phyloP scores from a whole-genome alignment of 1,284 basidiomycete genomes.

The Gymnopus androsaceus region DNA sequence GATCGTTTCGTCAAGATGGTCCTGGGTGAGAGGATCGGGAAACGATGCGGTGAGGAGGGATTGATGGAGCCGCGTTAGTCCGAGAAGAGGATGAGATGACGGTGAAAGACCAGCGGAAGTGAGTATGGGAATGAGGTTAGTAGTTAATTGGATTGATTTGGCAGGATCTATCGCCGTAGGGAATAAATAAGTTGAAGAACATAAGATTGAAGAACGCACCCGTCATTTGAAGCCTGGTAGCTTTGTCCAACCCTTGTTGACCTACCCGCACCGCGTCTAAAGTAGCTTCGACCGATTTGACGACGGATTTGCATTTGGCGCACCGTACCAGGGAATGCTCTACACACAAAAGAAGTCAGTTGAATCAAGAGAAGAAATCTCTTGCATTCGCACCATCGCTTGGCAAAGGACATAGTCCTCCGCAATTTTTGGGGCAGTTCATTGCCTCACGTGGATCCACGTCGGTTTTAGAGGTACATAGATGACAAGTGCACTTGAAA shows the following conservation, averaged over 20 bases:
- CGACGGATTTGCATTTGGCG: conserved; percentile 53
- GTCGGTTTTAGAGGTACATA: conserved; percentile 49
- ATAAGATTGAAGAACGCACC: conserved; percentile 38
- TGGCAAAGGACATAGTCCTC: conserved; percentile 58
- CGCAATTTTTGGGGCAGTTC: conserved; percentile 67
- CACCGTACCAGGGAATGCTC: conserved; percentile 56
- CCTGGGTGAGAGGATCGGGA: conserved; percentile 39
- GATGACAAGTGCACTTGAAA: conserved; percentile 74
- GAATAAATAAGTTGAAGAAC: not conserved
- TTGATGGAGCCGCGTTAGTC: conserved; percentile 68
- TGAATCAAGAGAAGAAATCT: not conserved
- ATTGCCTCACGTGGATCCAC: conserved; percentile 73
- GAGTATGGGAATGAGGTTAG: conserved; percentile 65
- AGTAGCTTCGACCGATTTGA: conserved; percentile 53
- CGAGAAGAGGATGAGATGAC: conserved; percentile 76
- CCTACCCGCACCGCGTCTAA: conserved; percentile 65
- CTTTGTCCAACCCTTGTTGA: conserved; percentile 71
- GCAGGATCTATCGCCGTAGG: conserved; percentile 45
- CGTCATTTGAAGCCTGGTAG: conserved; percentile 56
- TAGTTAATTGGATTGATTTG: conserved; percentile 61
- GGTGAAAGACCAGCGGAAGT: conserved; percentile 54
- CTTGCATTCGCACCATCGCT: conserved; percentile 47
- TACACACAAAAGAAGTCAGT: conserved; percentile 21
- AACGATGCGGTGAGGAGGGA: conserved; percentile 63
- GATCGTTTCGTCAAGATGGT: conserved; percentile 63